These are phyloP conservation scores for Bertia moriformis DNA, from an alignment of 2,329 filamentous ascomycete genomes.

Conservation along the genomic window DNA sequence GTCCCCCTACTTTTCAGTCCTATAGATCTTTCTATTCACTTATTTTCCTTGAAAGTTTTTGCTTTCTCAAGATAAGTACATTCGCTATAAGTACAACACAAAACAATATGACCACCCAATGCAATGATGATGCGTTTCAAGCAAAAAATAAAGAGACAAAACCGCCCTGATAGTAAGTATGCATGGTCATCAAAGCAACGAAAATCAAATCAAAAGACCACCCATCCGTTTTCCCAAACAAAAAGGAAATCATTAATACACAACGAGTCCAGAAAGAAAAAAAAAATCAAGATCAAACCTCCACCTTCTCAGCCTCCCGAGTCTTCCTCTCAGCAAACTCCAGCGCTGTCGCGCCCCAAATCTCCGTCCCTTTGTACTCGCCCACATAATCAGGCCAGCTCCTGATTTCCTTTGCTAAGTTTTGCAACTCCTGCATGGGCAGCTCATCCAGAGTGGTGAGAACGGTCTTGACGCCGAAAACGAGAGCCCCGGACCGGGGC, in stretches of 20 bases:
- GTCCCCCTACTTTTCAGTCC: no score
- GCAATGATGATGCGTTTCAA: no score
- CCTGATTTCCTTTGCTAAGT: constrained; percentile 23
- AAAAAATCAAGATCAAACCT: neutral
- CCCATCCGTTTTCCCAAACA: neutral
- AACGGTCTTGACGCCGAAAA: constrained; percentile 32
- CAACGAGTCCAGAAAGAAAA: no score
- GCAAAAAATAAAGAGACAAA: no score
- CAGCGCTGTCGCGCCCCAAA: constrained; percentile 17
- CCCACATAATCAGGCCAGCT: constrained; percentile 27
- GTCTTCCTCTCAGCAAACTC: neutral
- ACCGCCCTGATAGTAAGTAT: no score
- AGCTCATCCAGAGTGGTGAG: constrained; percentile 23
- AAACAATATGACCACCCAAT: no score
- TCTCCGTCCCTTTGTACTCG: constrained; percentile 24
- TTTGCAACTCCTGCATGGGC: constrained; percentile 20
- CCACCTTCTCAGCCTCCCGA: neutral
- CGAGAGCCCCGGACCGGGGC: constrained; percentile 23
- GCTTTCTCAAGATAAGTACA: no score
- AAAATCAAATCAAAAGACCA: neutral
- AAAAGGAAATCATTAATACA: no score
- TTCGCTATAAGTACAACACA: no score
- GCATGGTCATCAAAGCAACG: no score
- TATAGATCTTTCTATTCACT: no score
- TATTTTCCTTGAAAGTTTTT: no score